Evolutionary conservation across 129 eudicot species (phyloP), one percentile per base, ranked within the genome.

Genomic region (Solidago caesia): DNA sequence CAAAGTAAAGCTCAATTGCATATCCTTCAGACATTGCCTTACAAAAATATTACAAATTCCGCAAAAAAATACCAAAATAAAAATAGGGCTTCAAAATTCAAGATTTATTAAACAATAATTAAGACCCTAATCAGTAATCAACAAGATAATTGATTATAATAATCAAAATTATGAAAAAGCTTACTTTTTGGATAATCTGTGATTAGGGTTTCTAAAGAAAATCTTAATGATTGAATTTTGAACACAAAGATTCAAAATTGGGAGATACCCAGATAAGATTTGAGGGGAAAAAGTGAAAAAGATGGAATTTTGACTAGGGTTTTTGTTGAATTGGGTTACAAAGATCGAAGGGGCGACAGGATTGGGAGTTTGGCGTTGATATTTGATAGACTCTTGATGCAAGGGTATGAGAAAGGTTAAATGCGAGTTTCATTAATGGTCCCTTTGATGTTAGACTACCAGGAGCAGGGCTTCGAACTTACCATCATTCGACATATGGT

Each of bases 1-100:
- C 99, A 56, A 95, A 95, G 84, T 95, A 95, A 15, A 95, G 93
- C 89, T 95, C 99, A 78, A 95, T 79, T 65, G 97, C 93, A 68
- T 95, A 95, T 64, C 96, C 96, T 67, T 95, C 94, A 26, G 99
- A 91, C 99, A 95, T 95, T 81, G 65, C 46, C 68, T 63, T 39
- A 33, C n/a, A 4, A 53, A 53, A 59, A 39, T 29, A 68, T 71
- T 46, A 13, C 7, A n/a, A 79, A 41, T 57, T 60, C 46, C 4
- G 16, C 8, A 52, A 15, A n/a, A n/a, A 45, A 53, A 52, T 2
- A 25, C n/a, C 57, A 3, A 45, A 53, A 52, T 2, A 25, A n/a
- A 64, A 64, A 41, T 47, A 75, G 75, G 60, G 72, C 63, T 65
- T 27, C 10, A 9, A 68, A 70, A 60, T 77, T 66, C 52, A 7